phyloP scores from a whole-genome alignment of 305 asterid genomes.

The Solanum aculeatissimum region DNA sequence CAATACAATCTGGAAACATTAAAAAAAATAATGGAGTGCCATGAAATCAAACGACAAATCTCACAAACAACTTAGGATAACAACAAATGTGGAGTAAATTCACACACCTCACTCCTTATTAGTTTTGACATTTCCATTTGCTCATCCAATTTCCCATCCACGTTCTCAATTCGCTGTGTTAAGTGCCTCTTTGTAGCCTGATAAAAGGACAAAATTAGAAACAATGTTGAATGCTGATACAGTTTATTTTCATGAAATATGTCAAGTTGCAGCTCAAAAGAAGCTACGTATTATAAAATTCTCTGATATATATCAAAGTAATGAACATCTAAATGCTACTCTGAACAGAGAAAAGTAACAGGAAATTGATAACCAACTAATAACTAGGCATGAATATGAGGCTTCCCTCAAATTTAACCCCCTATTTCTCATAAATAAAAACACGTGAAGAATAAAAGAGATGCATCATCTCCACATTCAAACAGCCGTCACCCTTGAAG shows the following conservation, averaged over 20 bases:
- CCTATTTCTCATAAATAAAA: not conserved
- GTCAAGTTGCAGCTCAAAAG: not conserved
- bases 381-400: not conserved
- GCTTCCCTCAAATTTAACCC: not conserved
- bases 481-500: not conserved
- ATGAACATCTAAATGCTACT: not conserved
- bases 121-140: constrained; percentile 71
- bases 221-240: not conserved
- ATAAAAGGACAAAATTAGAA: not conserved
- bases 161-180: constrained; percentile 79
- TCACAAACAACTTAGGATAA: not conserved
- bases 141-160: constrained; percentile 83
- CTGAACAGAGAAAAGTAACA: not conserved
- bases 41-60: not conserved
- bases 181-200: constrained; percentile 82
- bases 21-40: not conserved
- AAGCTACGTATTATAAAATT: not conserved
- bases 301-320: not conserved
- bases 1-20: not conserved
- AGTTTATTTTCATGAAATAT: not conserved
- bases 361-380: not conserved
- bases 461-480: not conserved
- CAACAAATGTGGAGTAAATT: not conserved
- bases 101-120: constrained; percentile 58
- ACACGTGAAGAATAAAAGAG: not conserved